Evolutionary conservation across 225 moss, liverwort and hornwort species (phyloP), one percentile per base, ranked within the genome.

Genomic region (Rhytidiadelphus loreus): DNA sequence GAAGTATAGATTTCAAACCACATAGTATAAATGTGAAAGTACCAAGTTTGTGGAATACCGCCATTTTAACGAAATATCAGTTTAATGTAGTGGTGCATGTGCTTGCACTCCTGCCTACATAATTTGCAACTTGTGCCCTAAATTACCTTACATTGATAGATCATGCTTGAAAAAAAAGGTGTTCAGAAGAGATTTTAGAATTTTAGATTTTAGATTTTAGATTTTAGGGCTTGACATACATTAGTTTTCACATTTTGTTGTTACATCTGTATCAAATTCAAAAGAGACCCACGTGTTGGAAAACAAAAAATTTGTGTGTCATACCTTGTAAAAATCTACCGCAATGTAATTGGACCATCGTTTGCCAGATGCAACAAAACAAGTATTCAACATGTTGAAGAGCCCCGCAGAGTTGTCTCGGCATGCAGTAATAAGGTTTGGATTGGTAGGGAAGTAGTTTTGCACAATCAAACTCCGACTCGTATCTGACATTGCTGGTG

Each of bases 251-350:
- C 35, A 12, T 22, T 46, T 21, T 63, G 35, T 63, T 48, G 4
- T 2, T 10, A 4, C 23, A 25, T 37, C 11, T n/a, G 16, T 7
- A 37, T 19, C n/a, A 53, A 52, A 20, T 60, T 80, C 29, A 60
- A 48, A 48, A 63, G 35, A 48, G 5, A 48, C 4, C 6, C 20
- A 23, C 35, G 14, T 35, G 16, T 77, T 77, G 15, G 53, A 4
- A 18, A 46, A 16, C 9, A 21, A 26, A 17, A 17, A 11, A n/a
- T n/a, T 57, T 25, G 16, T 57, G 33, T 32, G 8, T 1, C 5
- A 61, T 82, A 98, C 98, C 97, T 95, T 97, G 87, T 98, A 98
- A 82, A 92, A 98, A 86, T 98, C 98, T 13, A 98, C 90, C 0
- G 95, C 95, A 12, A 98, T 71, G 83, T 92, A 98, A 87, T 98